Evolutionary conservation across 805 yeast genomes (phyloP).

Genomic region (Sugiyamaella americana): DNA sequence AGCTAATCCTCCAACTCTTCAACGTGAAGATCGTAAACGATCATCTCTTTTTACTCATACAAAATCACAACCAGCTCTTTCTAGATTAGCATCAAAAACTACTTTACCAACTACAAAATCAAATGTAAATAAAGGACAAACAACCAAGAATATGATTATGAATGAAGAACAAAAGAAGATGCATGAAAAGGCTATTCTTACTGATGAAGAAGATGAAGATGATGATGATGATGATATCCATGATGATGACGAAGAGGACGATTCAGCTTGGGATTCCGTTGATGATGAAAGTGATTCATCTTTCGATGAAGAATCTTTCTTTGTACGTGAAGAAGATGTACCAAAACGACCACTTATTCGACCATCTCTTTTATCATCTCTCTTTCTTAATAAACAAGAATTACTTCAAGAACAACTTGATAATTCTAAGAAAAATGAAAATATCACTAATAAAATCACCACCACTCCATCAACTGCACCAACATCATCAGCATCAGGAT

Average conservation of each 20-base stretch:
- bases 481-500: not conserved
- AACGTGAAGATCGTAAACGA: constrained; percentile 2
- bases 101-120: no score
- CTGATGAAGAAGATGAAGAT: constrained; percentile 18
- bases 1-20: no score
- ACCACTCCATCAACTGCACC: not conserved
- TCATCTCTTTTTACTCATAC: constrained; percentile 5
- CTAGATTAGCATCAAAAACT: not conserved
- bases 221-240: constrained; percentile 21
- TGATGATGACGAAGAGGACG: constrained; percentile 28
- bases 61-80: not conserved
- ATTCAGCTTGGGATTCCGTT: constrained; percentile 35
- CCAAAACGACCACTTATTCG: constrained; percentile 28
- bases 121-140: not conserved
- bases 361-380: constrained; percentile 35
- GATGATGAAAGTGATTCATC: constrained; percentile 30
- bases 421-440: constrained; percentile 7
- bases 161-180: not conserved
- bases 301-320: constrained; percentile 26
- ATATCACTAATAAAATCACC: not conserved
- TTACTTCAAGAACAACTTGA: constrained; percentile 20
- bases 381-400: constrained; percentile 31
- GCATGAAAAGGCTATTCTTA: not conserved
- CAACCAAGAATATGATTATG: not conserved
- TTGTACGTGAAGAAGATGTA: constrained; percentile 27